phyloP scores from a whole-genome alignment of 139 green algal genomes.

The Nannochloris sp. region DNA sequence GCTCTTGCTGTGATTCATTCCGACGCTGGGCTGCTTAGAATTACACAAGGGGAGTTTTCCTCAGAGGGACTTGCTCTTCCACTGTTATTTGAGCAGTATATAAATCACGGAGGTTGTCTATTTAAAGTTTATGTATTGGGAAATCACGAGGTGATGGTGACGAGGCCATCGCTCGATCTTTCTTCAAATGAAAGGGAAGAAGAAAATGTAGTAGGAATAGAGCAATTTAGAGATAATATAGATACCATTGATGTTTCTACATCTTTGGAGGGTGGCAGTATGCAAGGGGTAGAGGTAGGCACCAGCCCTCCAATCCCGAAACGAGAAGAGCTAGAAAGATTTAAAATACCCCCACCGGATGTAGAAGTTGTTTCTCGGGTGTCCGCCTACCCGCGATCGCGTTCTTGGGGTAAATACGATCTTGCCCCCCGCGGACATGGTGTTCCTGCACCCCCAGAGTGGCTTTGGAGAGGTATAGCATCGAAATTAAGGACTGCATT shows the following conservation, averaged over 20 bases:
- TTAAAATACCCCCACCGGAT: not conserved
- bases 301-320: not conserved
- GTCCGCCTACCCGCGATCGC: conserved; percentile 13
- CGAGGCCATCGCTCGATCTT: conserved; percentile 3
- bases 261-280: too few species aligned
- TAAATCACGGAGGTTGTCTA: conserved; percentile 72
- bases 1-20: conserved; percentile 46
- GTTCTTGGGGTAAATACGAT: conserved; percentile 26
- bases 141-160: not conserved
- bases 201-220: not conserved
- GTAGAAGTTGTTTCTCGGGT: conserved; percentile 10
- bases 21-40: conserved; percentile 19
- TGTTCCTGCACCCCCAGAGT: conserved; percentile 49
- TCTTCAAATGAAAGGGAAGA: not conserved
- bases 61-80: conserved; percentile 38
- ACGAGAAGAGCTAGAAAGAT: not conserved
- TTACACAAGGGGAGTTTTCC: not conserved
- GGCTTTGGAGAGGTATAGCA: conserved; percentile 57
- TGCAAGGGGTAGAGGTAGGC: too few species aligned
- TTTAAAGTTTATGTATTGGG: conserved; percentile 81
- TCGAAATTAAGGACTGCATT: conserved; percentile 40
- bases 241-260: too few species aligned
- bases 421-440: conserved; percentile 25
- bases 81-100: conserved; percentile 71
- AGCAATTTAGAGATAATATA: not conserved